Conservation (phyloP, 768 basidiomycete genomes). For the Xerocomellus chrysenteron region DNA sequence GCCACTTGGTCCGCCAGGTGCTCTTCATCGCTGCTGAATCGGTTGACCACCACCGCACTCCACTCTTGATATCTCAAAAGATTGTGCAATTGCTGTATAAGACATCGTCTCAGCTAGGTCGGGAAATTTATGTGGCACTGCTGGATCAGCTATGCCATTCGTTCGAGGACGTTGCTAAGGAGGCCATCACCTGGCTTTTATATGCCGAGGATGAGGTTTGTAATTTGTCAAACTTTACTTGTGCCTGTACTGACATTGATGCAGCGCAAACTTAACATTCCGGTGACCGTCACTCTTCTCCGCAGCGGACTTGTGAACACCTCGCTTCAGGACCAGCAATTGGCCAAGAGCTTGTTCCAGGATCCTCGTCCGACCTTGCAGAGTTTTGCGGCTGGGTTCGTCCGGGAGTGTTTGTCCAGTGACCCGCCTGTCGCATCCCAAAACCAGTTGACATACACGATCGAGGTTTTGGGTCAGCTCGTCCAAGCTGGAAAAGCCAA, state of each 20-base stretch:
- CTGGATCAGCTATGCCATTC: constrained; percentile 85
- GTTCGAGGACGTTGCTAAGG: constrained; percentile 92
- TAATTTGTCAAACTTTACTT: constrained; percentile 6
- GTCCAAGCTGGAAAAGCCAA: constrained; percentile 74
- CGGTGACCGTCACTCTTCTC: constrained; percentile 87
- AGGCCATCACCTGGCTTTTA: constrained; percentile 94
- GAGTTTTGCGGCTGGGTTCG: constrained; percentile 77
- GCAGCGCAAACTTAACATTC: constrained; percentile 94
- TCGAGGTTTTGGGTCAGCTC: constrained; percentile 80
- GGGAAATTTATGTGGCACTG: constrained; percentile 90
- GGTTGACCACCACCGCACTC: constrained; percentile 78
- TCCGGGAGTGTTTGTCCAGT: constrained; percentile 81
- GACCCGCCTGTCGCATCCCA: constrained; percentile 81
- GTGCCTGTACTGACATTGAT: constrained; percentile 6
- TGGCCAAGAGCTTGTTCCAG: constrained; percentile 80
- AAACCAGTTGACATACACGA: constrained; percentile 71
- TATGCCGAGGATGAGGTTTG: constrained; percentile 95
- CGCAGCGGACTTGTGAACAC: constrained; percentile 79
- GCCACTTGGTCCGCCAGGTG: constrained; percentile 80
- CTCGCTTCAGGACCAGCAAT: constrained; percentile 80
- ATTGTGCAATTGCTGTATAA: constrained; percentile 95
- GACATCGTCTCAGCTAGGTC: constrained; percentile 77
- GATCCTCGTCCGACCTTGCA: constrained; percentile 77
- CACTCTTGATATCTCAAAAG: constrained; percentile 92
- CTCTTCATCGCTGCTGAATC: constrained; percentile 79